These are phyloP conservation scores for Thymus quinquecostatus DNA, from an alignment of 257 asterid genomes.

Conservation along the genomic window DNA sequence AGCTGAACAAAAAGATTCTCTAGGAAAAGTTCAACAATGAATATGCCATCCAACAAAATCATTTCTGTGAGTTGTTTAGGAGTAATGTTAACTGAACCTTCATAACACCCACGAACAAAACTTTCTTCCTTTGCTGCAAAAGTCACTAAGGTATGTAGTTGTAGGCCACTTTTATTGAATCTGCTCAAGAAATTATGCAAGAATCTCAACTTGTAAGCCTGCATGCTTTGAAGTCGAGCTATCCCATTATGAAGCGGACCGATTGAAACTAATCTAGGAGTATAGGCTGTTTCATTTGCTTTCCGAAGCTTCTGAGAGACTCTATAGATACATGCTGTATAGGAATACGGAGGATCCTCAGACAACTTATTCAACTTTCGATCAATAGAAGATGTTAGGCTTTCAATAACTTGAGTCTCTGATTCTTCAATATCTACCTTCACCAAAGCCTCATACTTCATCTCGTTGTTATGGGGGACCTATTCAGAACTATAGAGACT, in stretches of 20 bases:
- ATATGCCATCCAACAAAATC: slow-evolving; percentile 38
- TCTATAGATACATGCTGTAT: slow-evolving; percentile 35
- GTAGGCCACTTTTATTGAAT: slow-evolving; percentile 18
- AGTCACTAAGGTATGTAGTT: slow-evolving; percentile 21
- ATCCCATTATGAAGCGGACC: slow-evolving; percentile 36
- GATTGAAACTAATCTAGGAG: slow-evolving; percentile 38
- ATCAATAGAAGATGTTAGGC: not conserved
- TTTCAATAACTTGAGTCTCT: slow-evolving; percentile 1
- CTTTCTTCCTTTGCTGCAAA: slow-evolving; percentile 23
- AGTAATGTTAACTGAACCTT: slow-evolving; percentile 9
- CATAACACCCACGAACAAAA: slow-evolving; percentile 29
- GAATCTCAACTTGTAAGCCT: slow-evolving; percentile 37
- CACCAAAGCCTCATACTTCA: slow-evolving; percentile 3
- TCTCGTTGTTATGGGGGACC: not conserved
- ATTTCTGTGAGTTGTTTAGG: not conserved
- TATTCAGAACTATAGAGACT: not conserved
- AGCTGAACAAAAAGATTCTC: slow-evolving; percentile 26
- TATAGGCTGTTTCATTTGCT: slow-evolving; percentile 33
- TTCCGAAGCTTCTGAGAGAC: slow-evolving; percentile 36
- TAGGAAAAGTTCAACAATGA: slow-evolving; percentile 36
- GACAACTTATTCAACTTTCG: not conserved
- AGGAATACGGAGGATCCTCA: slow-evolving; percentile 1
- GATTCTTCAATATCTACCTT: slow-evolving; percentile 1
- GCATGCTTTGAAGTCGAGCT: slow-evolving; percentile 35
- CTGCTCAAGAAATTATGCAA: slow-evolving; percentile 34